Base-by-base conservation (phyloP, 768 basidiomycete genomes). In the Amanita rubescens region DNA sequence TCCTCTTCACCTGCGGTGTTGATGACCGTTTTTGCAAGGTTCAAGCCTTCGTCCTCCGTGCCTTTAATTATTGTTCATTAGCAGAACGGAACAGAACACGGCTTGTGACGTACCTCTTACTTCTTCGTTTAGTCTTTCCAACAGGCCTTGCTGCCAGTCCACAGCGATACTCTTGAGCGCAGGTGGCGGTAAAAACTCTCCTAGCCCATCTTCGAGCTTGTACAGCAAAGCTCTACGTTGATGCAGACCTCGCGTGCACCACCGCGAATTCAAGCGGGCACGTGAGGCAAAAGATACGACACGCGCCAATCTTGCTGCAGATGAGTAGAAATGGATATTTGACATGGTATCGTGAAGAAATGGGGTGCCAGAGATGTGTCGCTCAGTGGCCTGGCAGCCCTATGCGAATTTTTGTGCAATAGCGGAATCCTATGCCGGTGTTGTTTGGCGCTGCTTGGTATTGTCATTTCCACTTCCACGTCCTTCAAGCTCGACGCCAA, bases 61-160 rank as follows among this genome's bases (percentile, higher is more conserved):
- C 76, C 85, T 87, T 62, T 75, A 57, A 33, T 51, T 43, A 34
- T 32, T 44, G 42, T 46, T 38, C 19, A 17, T 25, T n/a, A 54
- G n/a, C 14, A 35, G 4, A 34, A 49, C 55, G 41, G 55, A 47
- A 25, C 33, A 45, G 33, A 38, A 41, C 11, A 6, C 25, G 42
- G 39, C 32, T 0, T 15, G 39, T 12, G 37, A 65, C 78, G 55
- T 62, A 93, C 93, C 82, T 66, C 76, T 73, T 32, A 90, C 76
- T 64, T 86, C 79, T 9, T 86, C 81, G 59, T 88, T 91, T 45
- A 96, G 67, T 47, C 89, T 77, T 51, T 84, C 75, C 54, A 95
- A 69, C 30, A 94, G 74, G 8, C 93, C 93, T 56, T 88, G 77
- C 65, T 94, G 93, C 69, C 89, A 96, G 61, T 94, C 92, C 46